Base-by-base conservation (phyloP, 805 yeast genomes). In the Wickerhamiella occidentalis region DNA sequence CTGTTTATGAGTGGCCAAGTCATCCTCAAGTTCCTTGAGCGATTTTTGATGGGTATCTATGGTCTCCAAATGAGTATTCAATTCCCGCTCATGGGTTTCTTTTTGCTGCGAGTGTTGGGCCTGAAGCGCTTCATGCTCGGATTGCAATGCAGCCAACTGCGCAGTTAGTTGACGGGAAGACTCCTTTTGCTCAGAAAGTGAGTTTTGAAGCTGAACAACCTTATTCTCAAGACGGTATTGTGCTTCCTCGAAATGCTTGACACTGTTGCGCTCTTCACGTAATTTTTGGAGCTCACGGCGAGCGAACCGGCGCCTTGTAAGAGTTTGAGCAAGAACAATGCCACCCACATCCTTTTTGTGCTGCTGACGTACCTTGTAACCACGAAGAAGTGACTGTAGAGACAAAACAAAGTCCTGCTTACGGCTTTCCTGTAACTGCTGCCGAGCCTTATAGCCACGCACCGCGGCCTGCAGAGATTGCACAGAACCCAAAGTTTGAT, bases 151-250 rank as follows among this genome's bases (percentile, higher is more conserved):
- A 15, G 30, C 49, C 19, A 47, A 45, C 5, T 42, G 44, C 12
- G 29, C 46, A 25, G 28, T 35, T 15, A 51, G 38, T 53, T 74
- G 75, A 68, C 81, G 82, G 66, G 88, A 88, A 57, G 86, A 96
- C 56, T 78, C 84, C 22, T 83, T 80, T 64, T 85, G 84, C 33
- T 79, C 68, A 0, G 95, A 78, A 53, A 90, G 72, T 11, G 82
- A 76, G 61, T 90, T 94, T 3, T 96, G 90, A 57, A 92, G 76
- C 66, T 88, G 94, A 56, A 92, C 87, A n/a, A 94, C 96, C 72
- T 94, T 92, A 67, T 92, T 92, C 66, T 92, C 99, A 60, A 94
- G 75, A 64, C 83, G 79, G 68, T 86, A 92, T 59, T 94, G 87
- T 36, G 85, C 94, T 64, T 90, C 95, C 66, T 85, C 79, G 70